Base-by-base conservation (phyloP, 805 yeast genomes). In the Ogataea trehalophila region DNA sequence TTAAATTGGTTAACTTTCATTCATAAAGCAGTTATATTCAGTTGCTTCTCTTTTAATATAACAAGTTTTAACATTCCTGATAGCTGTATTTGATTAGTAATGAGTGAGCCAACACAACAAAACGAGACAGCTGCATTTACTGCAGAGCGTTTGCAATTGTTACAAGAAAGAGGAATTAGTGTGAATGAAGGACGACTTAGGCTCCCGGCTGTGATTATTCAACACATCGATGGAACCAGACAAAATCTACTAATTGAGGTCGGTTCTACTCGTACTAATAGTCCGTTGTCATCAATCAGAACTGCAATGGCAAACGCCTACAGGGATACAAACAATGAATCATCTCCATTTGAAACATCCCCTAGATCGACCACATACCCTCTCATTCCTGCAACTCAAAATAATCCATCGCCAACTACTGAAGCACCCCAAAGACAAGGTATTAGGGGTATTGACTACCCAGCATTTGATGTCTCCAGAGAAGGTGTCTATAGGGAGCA, bases 401-500 rank as follows among this genome's bases (percentile, higher is more conserved):
- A 38, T 18, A 15, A 37, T 38, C 16, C 44, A 6, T 13, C 40
- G 5, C 9, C 31, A 11, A 11, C 9, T 9, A 16, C 33, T 17
- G 31, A 20, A 20, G 37, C 16, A 33, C 42, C 37, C 23, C 22
- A 13, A 37, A 20, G 48, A 44, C 36, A 43, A 39, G 65, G 64
- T 0, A 47, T 61, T n/a, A 56, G 69, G 37, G 70, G 71, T 1
- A 20, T 67, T 15, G 71, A 67, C 44, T 63, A 52, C 44, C 71
- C 72, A 6, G 69, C 69, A 1, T 67, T 67, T 50, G 72, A 66
- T 45, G 69, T 65, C 15, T 61, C 70, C 1, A 49, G 59, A 31
- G 60, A 61, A 11, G 69, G 70, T 5, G 57, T 65, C 5, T 62
- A 55, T 46, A 53, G 61, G n/a, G 62, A 61, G 14, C 54, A 55